A percentile compares a stretch with the other conserved stretches of the same genome.
phyloP scores from a whole-genome alignment of 805 yeast genomes.

The Kodamaea kaohsiungensis region DNA sequence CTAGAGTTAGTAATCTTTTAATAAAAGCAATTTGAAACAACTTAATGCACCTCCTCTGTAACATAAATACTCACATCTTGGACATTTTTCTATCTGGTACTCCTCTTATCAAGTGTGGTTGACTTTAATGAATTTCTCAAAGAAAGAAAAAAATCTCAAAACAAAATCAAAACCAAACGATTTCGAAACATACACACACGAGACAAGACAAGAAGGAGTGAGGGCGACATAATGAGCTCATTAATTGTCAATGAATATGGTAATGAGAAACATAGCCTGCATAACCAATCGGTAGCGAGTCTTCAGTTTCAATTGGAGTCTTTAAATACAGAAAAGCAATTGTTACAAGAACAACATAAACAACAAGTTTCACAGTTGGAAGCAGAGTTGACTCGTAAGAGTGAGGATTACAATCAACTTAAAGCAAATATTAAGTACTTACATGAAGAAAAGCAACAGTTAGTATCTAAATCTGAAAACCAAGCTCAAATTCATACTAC shows the following conservation, averaged over 20 bases:
- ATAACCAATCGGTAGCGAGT: slow-evolving; percentile 12
- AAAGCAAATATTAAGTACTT: slow-evolving; percentile 39
- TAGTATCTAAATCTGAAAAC: slow-evolving; percentile 33
- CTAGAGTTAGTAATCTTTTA: slow-evolving; percentile 8
- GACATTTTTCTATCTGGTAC: slow-evolving; percentile 33
- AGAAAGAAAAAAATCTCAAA: background rate
- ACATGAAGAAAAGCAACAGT: slow-evolving; percentile 33
- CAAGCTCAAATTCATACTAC: slow-evolving; percentile 27
- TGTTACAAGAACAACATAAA: slow-evolving; percentile 30
- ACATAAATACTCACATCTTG: slow-evolving; percentile 41
- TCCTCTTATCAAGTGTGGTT: background rate
- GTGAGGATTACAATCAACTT: slow-evolving; percentile 31
- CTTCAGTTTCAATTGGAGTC: slow-evolving; percentile 36
- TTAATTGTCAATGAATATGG: background rate
- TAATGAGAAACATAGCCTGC: background rate
- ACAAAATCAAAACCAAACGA: background rate
- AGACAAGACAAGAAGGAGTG: background rate
- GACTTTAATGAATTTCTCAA: background rate
- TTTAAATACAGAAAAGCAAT: slow-evolving; percentile 34
- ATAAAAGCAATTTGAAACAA: background rate
- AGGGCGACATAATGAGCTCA: background rate
- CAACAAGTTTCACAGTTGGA: slow-evolving; percentile 21
- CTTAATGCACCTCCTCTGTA: background rate
- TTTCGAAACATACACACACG: too few species aligned
- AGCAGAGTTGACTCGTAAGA: slow-evolving; percentile 33